Conservation (phyloP, 306 rosid species). For the Prosopis cineraria region DNA sequence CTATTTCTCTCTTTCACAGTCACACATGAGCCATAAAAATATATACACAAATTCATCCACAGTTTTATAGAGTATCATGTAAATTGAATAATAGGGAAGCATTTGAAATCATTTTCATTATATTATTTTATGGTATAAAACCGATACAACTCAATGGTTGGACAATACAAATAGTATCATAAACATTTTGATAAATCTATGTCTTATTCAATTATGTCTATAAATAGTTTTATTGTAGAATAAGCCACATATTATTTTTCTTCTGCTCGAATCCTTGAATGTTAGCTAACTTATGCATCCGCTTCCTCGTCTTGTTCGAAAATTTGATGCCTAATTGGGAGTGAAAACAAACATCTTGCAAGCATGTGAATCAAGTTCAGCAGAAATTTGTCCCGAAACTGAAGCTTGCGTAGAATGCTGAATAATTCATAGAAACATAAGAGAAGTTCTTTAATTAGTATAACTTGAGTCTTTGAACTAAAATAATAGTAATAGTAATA, state of each 20-base stretch:
- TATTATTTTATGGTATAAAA: no score
- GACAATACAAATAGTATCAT: not conserved
- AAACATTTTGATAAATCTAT: not conserved
- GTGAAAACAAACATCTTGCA: conserved; percentile 69
- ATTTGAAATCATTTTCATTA: not conserved
- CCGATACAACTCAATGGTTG: not conserved
- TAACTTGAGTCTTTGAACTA: not conserved
- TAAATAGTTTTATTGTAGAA: not conserved
- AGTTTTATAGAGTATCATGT: no score
- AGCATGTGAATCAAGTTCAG: conserved; percentile 58
- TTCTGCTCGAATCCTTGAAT: not conserved
- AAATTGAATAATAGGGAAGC: not conserved
- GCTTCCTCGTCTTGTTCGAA: not conserved
- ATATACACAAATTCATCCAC: no score
- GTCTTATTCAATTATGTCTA: not conserved
- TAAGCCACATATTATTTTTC: not conserved
- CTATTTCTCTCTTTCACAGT: no score
- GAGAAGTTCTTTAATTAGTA: no score
- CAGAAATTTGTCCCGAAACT: conserved; percentile 41
- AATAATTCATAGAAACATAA: conserved; percentile 15
- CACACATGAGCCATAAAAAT: no score
- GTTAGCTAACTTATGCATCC: not conserved
- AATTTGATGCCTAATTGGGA: conserved; percentile 20
- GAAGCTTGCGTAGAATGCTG: conserved; percentile 60
- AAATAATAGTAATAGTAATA: no score